Evolutionary conservation across 495 filamentous ascomycete species (phyloP), one percentile per base, ranked within the genome.

Genomic region (Barbatosphaeria neglecta): DNA sequence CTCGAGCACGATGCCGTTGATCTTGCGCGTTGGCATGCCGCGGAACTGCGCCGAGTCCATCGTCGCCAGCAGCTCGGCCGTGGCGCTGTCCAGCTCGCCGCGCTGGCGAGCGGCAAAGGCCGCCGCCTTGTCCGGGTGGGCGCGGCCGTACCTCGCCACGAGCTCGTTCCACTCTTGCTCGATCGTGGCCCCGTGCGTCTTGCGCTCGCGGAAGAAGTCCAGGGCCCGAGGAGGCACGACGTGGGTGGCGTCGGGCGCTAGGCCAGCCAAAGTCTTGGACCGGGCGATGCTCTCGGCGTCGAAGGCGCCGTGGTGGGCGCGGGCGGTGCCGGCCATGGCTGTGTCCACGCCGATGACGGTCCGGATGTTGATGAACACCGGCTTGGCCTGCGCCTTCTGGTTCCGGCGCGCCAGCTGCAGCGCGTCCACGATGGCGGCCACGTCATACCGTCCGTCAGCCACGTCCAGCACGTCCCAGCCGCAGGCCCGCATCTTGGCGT

Each of bases 391-490:
- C 55, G 66, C 3, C 55, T 62, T 4, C 55, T 54, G 18, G 11
- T 22, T 22, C 39, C 22, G 16, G 18, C 66, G 68, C 17, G 69
- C 76, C 16, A 59, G 48, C 9, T 64, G 54, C 16, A 81, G 54
- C 0, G 76, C 76, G 20, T 56, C 24, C 15, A 77, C 71, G 22
- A 82, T 68, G 0, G 53, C 69, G 25, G 67, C 63, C 17, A 81
- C 60, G 49, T 80, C 72, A 47, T 69, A 69, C 16, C 45, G 68
- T 2, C 77, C 75, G 52, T 79, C 74, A 38, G 64, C 53, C 2
- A 80, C 61, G 44, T 79, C 73, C 40, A 78, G 60, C 3, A 80
- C 74, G 37, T 76, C 61, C 74, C 75, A 82, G 1, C 76, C 77
- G 44, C 60, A 69, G 0, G 78, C 76, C 7, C 55, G 50, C 76